phyloP scores from a whole-genome alignment of 1,284 basidiomycete genomes.

The Ceratobasidium papillatum region DNA sequence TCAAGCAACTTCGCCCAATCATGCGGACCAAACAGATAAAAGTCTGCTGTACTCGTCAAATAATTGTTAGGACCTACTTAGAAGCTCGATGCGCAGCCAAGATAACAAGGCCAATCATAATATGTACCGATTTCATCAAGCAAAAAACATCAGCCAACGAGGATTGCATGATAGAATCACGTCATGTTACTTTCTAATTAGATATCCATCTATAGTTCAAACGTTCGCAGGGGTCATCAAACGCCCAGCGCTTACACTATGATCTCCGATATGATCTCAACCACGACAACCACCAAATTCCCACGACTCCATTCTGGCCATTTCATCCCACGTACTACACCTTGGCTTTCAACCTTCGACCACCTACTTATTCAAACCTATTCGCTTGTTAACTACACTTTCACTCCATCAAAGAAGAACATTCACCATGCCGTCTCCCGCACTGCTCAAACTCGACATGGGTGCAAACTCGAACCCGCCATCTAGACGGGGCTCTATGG shows the following conservation, averaged over 20 bases:
- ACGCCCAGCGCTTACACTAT: neutral
- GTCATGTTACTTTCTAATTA: no score
- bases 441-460: constrained; percentile 22
- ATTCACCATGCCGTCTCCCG: constrained; percentile 29
- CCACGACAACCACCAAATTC: constrained; percentile 25
- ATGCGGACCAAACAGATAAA: no score
- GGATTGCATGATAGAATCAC: no score
- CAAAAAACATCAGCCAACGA: no score
- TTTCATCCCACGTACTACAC: constrained; percentile 6
- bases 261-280: constrained; percentile 9
- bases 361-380: neutral
- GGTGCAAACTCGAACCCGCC: constrained; percentile 35
- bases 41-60: no score
- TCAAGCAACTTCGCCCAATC: no score
- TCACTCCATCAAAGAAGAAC: neutral
- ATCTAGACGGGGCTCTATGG: constrained; percentile 10
- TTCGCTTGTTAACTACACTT: neutral
- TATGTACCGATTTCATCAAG: no score
- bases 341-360: neutral
- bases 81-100: no score
- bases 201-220: no score
- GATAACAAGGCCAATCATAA: no score
- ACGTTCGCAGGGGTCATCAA: neutral
- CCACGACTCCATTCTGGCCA: constrained; percentile 32
- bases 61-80: no score